phyloP scores from a whole-genome alignment of 306 rosid genomes.

The Senna siamea region DNA sequence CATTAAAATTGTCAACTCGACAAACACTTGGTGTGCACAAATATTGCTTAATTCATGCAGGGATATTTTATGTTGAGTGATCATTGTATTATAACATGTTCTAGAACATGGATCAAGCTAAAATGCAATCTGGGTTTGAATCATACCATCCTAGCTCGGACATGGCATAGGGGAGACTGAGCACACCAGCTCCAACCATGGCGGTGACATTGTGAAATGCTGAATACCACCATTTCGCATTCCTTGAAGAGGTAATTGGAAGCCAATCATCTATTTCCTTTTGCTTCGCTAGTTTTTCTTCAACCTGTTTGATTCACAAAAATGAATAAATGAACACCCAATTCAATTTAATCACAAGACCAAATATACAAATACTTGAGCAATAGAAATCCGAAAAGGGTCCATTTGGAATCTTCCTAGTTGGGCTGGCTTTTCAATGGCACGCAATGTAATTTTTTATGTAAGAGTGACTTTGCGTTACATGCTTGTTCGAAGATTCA shows the following conservation, averaged over 20 bases:
- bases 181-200: conserved; percentile 94
- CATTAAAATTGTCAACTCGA: not conserved
- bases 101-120: not conserved
- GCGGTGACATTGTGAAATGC: conserved; percentile 90
- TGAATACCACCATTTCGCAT: conserved; percentile 92
- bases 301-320: conserved; percentile 35
- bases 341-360: conserved; percentile 11
- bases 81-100: too few species aligned
- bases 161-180: conserved; percentile 78
- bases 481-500: not conserved
- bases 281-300: conserved; percentile 41
- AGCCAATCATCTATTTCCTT: conserved; percentile 77
- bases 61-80: not conserved
- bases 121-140: conserved; percentile 17
- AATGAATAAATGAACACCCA: conserved; percentile 10
- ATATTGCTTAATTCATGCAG: not conserved
- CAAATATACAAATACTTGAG: not conserved
- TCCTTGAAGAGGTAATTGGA: conserved; percentile 76
- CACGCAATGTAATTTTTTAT: not conserved
- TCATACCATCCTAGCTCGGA: conserved; percentile 74
- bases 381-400: conserved; percentile 44
- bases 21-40: not conserved
- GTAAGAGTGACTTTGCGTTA: not conserved
- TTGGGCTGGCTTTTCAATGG: not conserved
- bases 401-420: not conserved